These are phyloP conservation scores for Spatholobus suberectus DNA, from an alignment of 306 rosid species.

Conservation along the genomic window DNA sequence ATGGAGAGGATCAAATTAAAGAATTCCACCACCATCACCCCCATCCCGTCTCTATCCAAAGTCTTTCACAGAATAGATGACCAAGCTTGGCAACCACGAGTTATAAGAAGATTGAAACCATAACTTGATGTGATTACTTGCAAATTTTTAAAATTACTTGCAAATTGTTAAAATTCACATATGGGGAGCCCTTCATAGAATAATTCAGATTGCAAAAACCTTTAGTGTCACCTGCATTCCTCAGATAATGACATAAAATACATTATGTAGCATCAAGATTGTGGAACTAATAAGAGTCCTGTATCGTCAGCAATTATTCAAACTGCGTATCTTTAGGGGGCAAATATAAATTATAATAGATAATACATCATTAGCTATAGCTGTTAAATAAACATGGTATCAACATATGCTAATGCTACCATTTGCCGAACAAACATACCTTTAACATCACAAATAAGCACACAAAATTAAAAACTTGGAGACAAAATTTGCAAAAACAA, in stretches of 20 bases:
- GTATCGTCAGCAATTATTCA: conserved; percentile 4
- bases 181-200: background rate
- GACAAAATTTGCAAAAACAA: conserved; percentile 17
- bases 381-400: background rate
- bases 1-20: background rate
- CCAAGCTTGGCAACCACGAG: conserved; percentile 5
- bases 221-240: background rate
- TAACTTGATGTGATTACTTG: background rate
- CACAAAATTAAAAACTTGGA: background rate
- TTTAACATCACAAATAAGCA: background rate
- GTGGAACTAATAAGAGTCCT: background rate
- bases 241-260: background rate
- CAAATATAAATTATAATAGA: background rate
- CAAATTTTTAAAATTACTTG: background rate
- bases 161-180: background rate
- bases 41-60: background rate
- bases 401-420: conserved; percentile 11
- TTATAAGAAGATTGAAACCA: background rate
- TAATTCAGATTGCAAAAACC: background rate
- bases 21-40: background rate
- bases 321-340: background rate
- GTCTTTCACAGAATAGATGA: background rate
- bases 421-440: conserved; percentile 4
- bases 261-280: background rate
- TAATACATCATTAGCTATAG: conserved; percentile 22